Percentiles rank a stretch among this genome's conserved stretches.
Conservation (phyloP, 345 rosid species). For the Aurinia saxatilis region DNA sequence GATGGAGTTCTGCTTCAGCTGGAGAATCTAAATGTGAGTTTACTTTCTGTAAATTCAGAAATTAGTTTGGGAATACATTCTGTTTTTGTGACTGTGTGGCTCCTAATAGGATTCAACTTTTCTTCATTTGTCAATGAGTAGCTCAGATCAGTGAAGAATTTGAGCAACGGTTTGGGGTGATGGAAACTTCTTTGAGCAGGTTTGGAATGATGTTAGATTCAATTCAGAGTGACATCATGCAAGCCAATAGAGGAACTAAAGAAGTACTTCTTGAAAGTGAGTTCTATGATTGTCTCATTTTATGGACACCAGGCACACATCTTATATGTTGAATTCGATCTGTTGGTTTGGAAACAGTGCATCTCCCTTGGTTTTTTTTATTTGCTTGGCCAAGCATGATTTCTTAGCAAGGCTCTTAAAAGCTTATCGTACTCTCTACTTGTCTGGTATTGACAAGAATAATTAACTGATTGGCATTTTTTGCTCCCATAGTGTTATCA, state of each 20-base stretch:
- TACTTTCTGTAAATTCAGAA: neutral
- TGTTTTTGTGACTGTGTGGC: neutral
- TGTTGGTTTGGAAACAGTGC: neutral
- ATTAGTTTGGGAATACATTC: neutral
- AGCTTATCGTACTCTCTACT: neutral
- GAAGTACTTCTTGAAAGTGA: constrained; percentile 62
- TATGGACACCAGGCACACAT: neutral
- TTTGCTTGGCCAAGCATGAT: neutral
- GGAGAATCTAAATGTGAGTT: constrained; percentile 49
- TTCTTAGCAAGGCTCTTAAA: neutral
- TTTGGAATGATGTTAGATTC: constrained; percentile 75
- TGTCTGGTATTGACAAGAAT: neutral
- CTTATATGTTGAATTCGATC: neutral
- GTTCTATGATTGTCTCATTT: constrained; percentile 20
- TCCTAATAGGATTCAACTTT: neutral
- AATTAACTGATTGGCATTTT: neutral
- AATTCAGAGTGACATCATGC: constrained; percentile 77
- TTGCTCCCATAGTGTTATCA: neutral
- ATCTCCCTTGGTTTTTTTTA: neutral
- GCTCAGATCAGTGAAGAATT: constrained; percentile 68
- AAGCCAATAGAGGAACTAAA: constrained; percentile 72
- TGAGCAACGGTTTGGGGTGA: constrained; percentile 56
- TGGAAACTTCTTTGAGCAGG: constrained; percentile 74
- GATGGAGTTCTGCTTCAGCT: constrained; percentile 50
- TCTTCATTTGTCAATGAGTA: constrained; percentile 28